phyloP scores from a whole-genome alignment of 2,329 filamentous ascomycete genomes.

The Trichoderma sp. region DNA sequence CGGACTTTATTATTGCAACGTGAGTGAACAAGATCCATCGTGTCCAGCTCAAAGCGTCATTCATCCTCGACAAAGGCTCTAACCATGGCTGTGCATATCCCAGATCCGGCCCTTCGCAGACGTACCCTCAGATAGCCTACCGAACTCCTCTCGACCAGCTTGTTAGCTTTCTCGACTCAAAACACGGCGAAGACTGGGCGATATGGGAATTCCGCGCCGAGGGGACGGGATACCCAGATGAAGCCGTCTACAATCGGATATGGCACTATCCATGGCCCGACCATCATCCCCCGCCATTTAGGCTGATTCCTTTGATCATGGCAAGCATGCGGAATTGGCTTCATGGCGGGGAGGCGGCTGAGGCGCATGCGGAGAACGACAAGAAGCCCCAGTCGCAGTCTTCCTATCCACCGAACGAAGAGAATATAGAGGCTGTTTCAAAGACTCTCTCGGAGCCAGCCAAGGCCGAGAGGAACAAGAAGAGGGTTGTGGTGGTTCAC shows the following conservation, averaged over 20 bases:
- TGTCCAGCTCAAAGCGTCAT: not conserved
- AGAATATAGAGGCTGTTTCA: not conserved
- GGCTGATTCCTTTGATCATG: constrained; percentile 83
- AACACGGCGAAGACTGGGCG: constrained; percentile 82
- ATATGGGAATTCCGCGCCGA: constrained; percentile 99
- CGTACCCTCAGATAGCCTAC: constrained; percentile 89
- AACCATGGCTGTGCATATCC: constrained; percentile 30
- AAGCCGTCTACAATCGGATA: constrained; percentile 80
- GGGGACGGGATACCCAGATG: constrained; percentile 92
- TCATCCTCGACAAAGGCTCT: not conserved
- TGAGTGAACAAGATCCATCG: constrained; percentile 34
- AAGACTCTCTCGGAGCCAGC: not conserved
- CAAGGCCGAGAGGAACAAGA: constrained; percentile 39
- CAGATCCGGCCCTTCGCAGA: constrained; percentile 86
- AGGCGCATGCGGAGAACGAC: constrained; percentile 12
- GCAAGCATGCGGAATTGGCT: constrained; percentile 92
- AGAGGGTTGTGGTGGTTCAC: constrained; percentile 83
- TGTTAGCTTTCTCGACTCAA: constrained; percentile 82
- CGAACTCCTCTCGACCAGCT: constrained; percentile 88
- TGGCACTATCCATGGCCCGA: constrained; percentile 96
- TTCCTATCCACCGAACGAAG: not conserved
- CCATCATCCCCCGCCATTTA: constrained; percentile 94
- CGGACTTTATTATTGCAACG: constrained; percentile 71
- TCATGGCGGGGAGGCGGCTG: constrained; percentile 46
- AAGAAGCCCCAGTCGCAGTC: not conserved